Evolutionary conservation across 768 basidiomycete species (phyloP).

Genomic region (Dendrothele bispora): DNA sequence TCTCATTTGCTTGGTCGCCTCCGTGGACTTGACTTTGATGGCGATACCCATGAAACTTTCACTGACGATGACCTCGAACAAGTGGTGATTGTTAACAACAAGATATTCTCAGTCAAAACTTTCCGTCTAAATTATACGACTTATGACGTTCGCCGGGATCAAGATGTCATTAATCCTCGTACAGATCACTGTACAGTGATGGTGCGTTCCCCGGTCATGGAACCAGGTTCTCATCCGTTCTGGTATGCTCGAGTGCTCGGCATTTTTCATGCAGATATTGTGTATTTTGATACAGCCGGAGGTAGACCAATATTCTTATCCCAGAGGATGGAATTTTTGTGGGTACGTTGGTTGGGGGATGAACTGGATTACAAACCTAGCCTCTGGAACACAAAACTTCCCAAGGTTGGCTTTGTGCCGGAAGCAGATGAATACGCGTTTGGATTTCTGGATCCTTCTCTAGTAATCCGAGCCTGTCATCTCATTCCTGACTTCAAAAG

Average conservation of each 20-base stretch:
- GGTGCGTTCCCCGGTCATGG: constrained; percentile 8
- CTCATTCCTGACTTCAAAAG: constrained; percentile 27
- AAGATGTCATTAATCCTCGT: constrained; percentile 29
- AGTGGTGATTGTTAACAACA: constrained; percentile 19
- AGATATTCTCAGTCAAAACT: constrained; percentile 6
- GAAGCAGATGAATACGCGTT: constrained; percentile 26
- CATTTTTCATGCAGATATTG: constrained; percentile 18
- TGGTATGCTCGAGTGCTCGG: constrained; percentile 20
- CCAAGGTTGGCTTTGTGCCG: constrained; percentile 28
- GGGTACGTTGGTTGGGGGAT: constrained; percentile 37
- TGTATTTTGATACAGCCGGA: constrained; percentile 5
- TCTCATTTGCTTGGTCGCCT: constrained; percentile 27
- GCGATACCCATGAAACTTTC: constrained; percentile 13
- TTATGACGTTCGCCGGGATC: constrained; percentile 26
- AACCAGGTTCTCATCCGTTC: constrained; percentile 13
- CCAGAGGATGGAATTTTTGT: constrained; percentile 29
- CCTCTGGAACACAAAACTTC: constrained; percentile 16
- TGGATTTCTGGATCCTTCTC: constrained; percentile 31
- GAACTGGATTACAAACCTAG: constrained; percentile 18
- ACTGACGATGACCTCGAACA: constrained; percentile 9
- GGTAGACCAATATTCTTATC: not conserved
- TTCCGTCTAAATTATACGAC: constrained; percentile 31
- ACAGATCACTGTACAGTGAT: constrained; percentile 23
- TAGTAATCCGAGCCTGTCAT: constrained; percentile 24
- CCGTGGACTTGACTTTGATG: constrained; percentile 5